Percentiles rank a stretch among this genome's conserved stretches.
Conservation (phyloP, 768 basidiomycete genomes). For the Boletus rufocinnamomeus region DNA sequence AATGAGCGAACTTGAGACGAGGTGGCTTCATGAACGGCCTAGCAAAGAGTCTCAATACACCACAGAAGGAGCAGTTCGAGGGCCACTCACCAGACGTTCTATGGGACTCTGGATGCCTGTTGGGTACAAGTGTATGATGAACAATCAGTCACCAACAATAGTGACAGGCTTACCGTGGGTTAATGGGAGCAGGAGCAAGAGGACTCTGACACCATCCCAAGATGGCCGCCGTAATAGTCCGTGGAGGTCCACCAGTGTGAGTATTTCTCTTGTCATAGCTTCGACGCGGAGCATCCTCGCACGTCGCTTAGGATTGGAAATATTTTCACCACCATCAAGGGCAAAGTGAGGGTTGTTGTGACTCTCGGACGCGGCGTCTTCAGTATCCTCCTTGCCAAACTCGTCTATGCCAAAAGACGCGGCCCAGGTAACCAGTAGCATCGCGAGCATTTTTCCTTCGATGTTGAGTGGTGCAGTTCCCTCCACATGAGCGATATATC, state of each 20-base stretch:
- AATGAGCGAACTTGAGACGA: conserved; percentile 80
- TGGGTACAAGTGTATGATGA: conserved; percentile 8
- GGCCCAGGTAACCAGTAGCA: conserved; percentile 86
- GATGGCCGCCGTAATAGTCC: conserved; percentile 78
- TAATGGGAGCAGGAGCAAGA: conserved; percentile 79
- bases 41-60: conserved; percentile 13
- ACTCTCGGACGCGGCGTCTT: conserved; percentile 7
- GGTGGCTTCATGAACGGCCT: conserved; percentile 78
- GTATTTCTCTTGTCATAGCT: conserved; percentile 71
- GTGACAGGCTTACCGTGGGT: conserved; percentile 64
- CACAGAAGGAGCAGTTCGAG: not conserved
- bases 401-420: conserved; percentile 88
- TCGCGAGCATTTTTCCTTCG: conserved; percentile 75
- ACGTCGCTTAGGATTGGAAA: conserved; percentile 40
- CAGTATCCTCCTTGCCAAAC: conserved; percentile 49
- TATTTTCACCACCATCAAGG: conserved; percentile 29
- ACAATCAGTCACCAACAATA: not conserved
- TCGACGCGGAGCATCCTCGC: conserved; percentile 58
- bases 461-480: conserved; percentile 63
- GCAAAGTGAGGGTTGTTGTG: conserved; percentile 9
- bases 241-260: conserved; percentile 78
- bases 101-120: conserved; percentile 32
- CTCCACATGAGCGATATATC: conserved; percentile 67
- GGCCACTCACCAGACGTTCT: conserved; percentile 24
- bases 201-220: conserved; percentile 82